phyloP scores from a whole-genome alignment of 495 filamentous ascomycete species.

The Xylaria longipes region DNA sequence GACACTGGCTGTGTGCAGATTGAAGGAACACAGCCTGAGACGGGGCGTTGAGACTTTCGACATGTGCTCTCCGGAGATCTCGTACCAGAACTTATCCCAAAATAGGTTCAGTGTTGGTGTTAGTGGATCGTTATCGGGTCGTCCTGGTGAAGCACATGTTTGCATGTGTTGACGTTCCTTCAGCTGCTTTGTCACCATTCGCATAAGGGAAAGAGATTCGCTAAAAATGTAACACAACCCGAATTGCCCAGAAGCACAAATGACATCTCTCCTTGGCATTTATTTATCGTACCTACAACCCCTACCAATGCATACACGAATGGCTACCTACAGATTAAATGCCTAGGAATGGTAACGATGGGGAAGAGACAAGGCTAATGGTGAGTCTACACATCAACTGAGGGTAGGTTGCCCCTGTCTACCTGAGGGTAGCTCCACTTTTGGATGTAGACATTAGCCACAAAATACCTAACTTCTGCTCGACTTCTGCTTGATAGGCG shows the following conservation, averaged over 20 bases:
- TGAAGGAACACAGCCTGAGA: constrained; percentile 10
- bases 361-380: background rate
- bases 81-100: background rate
- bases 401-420: too few relatives aligned
- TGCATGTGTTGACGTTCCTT: background rate
- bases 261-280: background rate
- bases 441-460: too few relatives aligned
- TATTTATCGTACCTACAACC: background rate
- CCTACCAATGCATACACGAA: constrained; percentile 3
- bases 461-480: too few relatives aligned
- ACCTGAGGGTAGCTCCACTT: too few relatives aligned
- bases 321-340: background rate
- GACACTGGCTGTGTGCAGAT: background rate
- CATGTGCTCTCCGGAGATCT: constrained; percentile 13
- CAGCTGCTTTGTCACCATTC: background rate
- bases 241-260: background rate
- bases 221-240: background rate
- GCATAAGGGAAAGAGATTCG: background rate
- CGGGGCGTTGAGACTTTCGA: constrained; percentile 17
- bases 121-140: background rate
- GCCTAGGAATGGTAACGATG: background rate
- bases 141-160: background rate
- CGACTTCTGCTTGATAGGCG: too few relatives aligned
- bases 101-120: background rate
- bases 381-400: too few relatives aligned